Conservation (phyloP, 2,329 filamentous ascomycete genomes). For the Pestalotiopsis sp. region DNA sequence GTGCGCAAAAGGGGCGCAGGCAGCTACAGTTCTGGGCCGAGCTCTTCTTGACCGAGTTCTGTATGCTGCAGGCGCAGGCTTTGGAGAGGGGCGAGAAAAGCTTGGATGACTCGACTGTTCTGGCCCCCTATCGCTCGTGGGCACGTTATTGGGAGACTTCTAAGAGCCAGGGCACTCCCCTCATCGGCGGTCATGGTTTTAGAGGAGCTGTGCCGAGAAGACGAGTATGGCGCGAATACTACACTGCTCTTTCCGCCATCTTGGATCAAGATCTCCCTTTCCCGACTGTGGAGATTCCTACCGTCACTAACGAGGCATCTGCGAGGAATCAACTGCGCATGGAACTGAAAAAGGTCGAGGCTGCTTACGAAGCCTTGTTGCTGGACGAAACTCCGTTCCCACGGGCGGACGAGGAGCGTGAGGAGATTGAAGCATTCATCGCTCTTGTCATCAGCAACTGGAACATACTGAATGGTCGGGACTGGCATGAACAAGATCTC, state of each 20-base stretch:
- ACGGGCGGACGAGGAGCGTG: constrained; percentile 75
- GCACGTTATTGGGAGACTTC: constrained; percentile 65
- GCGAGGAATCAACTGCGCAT: constrained; percentile 66
- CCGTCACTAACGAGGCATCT: constrained; percentile 50
- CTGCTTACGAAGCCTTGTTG: constrained; percentile 77
- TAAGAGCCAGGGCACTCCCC: constrained; percentile 42
- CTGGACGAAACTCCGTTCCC: constrained; percentile 83
- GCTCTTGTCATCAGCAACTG: constrained; percentile 83
- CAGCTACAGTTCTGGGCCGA: constrained; percentile 81
- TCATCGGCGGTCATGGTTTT: constrained; percentile 59
- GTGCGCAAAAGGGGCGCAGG: constrained; percentile 54
- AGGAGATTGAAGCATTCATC: constrained; percentile 81
- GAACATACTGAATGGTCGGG: constrained; percentile 76
- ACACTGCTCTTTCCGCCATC: constrained; percentile 75
- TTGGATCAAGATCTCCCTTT: constrained; percentile 68
- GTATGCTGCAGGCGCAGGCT: constrained; percentile 67
- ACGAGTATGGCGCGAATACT: constrained; percentile 84
- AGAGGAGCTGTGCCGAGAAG: constrained; percentile 63
- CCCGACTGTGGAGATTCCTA: constrained; percentile 47
- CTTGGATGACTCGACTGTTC: constrained; percentile 53
- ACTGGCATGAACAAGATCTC: constrained; percentile 80
- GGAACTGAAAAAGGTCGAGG: constrained; percentile 80
- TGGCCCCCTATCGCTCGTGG: constrained; percentile 68
- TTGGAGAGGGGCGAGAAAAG: constrained; percentile 53
- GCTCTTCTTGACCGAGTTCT: constrained; percentile 74